Conservation (phyloP, 306 rosid species). For the Acmispon strigosus region DNA sequence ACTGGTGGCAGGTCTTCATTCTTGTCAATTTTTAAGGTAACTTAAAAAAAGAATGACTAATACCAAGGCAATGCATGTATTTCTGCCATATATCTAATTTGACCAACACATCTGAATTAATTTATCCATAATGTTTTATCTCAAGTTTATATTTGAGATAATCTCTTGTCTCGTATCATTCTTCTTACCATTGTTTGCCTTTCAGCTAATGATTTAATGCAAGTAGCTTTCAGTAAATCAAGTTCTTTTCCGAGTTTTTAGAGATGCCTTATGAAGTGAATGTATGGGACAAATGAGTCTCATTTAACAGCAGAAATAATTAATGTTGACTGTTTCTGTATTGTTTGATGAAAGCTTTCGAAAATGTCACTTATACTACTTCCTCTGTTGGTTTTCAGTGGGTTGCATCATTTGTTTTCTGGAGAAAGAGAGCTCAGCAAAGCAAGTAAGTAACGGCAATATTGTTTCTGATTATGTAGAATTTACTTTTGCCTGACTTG, state of each 20-base stretch:
- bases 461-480: not conserved
- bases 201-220: not conserved
- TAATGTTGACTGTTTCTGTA: not conserved
- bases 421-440: constrained; percentile 70
- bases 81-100: constrained; percentile 3
- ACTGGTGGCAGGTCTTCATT: constrained; percentile 30
- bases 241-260: not conserved
- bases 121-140: not conserved
- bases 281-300: not conserved
- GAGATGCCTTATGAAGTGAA: constrained; percentile 5
- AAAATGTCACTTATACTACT: not conserved
- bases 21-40: constrained; percentile 70
- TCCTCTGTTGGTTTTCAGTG: constrained; percentile 46
- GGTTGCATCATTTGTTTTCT: constrained; percentile 54
- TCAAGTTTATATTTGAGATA: not conserved
- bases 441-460: constrained; percentile 73
- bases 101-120: not conserved
- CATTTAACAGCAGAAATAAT: not conserved
- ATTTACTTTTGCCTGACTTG: not conserved
- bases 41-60: not conserved
- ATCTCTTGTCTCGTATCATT: not conserved
- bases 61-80: not conserved
- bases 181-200: not conserved
- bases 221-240: not conserved
- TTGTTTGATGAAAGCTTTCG: not conserved